phyloP scores from a whole-genome alignment of 169 alveolate species.

The Cystoisospora suis region DNA sequence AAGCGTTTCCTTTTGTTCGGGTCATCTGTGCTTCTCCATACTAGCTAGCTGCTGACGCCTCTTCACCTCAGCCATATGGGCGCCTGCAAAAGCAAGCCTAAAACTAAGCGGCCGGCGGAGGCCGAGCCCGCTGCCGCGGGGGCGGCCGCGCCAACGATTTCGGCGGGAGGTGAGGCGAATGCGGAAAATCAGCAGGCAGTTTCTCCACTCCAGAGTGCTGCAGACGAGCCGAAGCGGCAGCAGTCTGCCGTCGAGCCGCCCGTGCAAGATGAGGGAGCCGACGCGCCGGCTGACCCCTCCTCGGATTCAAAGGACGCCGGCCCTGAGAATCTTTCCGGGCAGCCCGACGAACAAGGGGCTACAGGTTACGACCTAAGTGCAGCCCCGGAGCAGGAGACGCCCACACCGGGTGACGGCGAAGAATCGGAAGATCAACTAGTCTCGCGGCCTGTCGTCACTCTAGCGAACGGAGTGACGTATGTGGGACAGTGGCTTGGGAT shows the following conservation, averaged over 20 bases:
- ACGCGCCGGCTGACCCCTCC: neutral
- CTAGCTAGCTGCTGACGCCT: neutral
- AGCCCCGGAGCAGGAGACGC: neutral
- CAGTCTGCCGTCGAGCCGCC: neutral
- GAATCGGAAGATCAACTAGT: conserved; percentile 25
- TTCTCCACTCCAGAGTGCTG: neutral
- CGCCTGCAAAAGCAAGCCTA: conserved; percentile 42
- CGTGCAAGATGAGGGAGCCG: neutral
- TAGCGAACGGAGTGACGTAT: conserved; percentile 67
- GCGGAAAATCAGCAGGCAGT: neutral
- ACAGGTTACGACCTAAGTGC: neutral
- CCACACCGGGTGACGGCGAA: neutral
- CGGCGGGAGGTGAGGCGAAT: neutral
- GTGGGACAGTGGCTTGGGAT: conserved; percentile 73
- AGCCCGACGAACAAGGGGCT: neutral
- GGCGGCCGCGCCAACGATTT: neutral
- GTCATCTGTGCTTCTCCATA: too few species aligned
- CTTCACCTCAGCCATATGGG: conserved; percentile 4
- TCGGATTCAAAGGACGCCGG: neutral
- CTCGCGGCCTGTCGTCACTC: conserved; percentile 33
- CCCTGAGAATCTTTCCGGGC: neutral
- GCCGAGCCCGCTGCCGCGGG: neutral
- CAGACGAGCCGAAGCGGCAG: neutral
- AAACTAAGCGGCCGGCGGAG: conserved; percentile 40
- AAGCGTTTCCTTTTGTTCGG: too few species aligned